Base-by-base conservation (phyloP, 2,329 filamentous ascomycete genomes). In the Ophiostoma perfectum region DNA sequence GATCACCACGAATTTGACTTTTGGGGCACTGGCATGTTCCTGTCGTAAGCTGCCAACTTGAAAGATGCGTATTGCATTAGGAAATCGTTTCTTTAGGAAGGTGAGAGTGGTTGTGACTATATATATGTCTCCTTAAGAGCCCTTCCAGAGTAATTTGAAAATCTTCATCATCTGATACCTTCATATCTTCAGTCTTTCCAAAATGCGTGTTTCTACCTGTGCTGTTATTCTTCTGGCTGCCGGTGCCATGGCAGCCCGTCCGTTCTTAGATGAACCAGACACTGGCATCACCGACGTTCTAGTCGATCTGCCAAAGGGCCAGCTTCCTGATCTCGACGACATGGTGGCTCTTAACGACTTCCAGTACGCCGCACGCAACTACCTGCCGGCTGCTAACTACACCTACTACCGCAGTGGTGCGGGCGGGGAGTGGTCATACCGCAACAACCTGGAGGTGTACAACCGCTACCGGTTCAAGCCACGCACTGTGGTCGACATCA, bases 331-430 rank as follows among this genome's bases (percentile, higher is more conserved):
- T 7, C 60, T 63, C 11, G 38, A 63, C n/a, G 60, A 63, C 38
- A 63, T 63, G 60, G 60, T 63, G 39, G 60, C 60, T 41, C 60
- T 63, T 8, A 63, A 63, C n/a, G 60, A 63, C 12, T 63, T 63
- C 14, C 60, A 63, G 38, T 63, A 63, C 12, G 60, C 60, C 9
- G 60, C 60, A 14, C 60, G 60, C 38, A 63, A 63, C 60, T 63
- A 42, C 39, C 60, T 63, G 4, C 60, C 60, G 11, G 39, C 36
- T 41, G 38, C n/a, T 2, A 63, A 63, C 60, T 63, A 63, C 38
- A 63, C 60, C 39, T 63, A 63, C 60, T 63, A 63, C 39, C 60
- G 60, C 60, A 63, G 60, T 42, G 60, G 60, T 42, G 60, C 60
- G 7, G 60, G 60, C 4, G 60, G 60, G 6, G 60, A 63, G 6